Percentiles rank a stretch among this genome's conserved stretches.
phyloP scores from a whole-genome alignment of 257 asterid species.

The Galeopsis tetrahit region DNA sequence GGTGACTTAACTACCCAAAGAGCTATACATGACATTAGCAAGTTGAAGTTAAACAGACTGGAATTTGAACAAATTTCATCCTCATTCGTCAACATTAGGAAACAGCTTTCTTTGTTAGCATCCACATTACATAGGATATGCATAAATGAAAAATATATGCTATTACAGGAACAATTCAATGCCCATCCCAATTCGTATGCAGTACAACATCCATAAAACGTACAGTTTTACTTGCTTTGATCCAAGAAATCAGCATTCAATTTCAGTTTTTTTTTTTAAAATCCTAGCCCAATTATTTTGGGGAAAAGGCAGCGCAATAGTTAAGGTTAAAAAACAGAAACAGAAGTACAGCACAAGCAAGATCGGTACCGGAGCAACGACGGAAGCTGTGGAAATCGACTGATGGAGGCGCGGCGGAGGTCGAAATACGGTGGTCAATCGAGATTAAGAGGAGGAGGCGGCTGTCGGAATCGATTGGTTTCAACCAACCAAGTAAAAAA shows the following conservation, averaged over 20 bases:
- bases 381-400: no score
- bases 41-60: background rate
- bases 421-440: no score
- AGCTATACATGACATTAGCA: background rate
- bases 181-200: background rate
- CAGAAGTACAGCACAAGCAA: no score
- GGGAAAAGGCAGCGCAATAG: no score
- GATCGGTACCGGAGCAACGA: no score
- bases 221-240: background rate
- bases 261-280: no score
- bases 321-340: no score
- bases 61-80: constrained; percentile 9
- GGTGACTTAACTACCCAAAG: background rate
- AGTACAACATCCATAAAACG: background rate
- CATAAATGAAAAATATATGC: background rate
- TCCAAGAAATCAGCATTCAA: background rate
- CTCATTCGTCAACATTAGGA: background rate
- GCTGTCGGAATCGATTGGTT: no score
- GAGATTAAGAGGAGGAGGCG: no score
- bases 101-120: background rate
- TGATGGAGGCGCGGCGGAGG: no score
- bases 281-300: no score
- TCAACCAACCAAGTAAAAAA: no score
- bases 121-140: background rate
- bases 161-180: background rate